These are phyloP conservation scores for Penicillium frequentans DNA, from an alignment of 2,329 filamentous ascomycete genomes.

Conservation along the genomic window DNA sequence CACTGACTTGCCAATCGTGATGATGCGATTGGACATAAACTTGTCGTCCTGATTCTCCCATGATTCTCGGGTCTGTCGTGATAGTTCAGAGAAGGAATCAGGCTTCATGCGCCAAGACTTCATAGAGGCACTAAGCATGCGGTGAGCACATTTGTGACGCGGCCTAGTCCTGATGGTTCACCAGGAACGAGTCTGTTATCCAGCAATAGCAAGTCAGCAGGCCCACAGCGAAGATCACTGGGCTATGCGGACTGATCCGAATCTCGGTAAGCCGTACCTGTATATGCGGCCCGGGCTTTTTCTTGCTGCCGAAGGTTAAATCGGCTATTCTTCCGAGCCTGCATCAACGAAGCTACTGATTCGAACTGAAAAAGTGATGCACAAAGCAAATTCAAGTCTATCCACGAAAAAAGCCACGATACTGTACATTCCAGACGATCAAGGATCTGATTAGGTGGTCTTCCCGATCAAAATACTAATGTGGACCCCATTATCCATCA, in stretches of 20 bases:
- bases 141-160: background rate
- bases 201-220: background rate
- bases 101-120: background rate
- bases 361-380: too few relatives aligned
- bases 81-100: background rate
- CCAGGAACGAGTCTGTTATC: background rate
- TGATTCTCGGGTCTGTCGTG: background rate
- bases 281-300: background rate
- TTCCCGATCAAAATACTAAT: background rate
- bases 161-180: background rate
- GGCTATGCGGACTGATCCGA: background rate
- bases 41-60: background rate
- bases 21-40: background rate
- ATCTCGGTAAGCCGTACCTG: background rate
- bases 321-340: background rate
- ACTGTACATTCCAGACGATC: too few relatives aligned
- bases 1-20: background rate
- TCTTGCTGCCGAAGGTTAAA: background rate
- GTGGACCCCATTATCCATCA: background rate
- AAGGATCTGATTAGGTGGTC: background rate
- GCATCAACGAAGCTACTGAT: too few relatives aligned
- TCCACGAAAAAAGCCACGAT: too few relatives aligned
- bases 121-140: background rate
- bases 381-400: too few relatives aligned
- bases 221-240: background rate